Percentiles rank a stretch among this genome's conserved stretches.
Conservation (phyloP, 1,284 basidiomycete species). For the Mycena sp. region DNA sequence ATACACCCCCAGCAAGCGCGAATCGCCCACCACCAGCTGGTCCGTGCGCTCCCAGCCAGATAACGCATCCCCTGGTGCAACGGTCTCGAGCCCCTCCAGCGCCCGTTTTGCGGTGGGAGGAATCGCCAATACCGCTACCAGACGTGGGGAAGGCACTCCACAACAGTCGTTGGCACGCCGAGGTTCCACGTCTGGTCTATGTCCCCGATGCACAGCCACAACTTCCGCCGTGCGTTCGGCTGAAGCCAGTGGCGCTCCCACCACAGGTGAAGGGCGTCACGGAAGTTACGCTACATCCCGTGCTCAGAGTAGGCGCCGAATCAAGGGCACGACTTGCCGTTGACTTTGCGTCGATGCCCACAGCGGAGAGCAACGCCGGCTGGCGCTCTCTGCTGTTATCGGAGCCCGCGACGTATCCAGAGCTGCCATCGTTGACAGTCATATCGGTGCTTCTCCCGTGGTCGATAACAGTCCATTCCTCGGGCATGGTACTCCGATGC, state of each 20-base stretch:
- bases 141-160: background rate
- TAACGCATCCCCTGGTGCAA: background rate
- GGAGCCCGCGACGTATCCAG: slow-evolving; percentile 19
- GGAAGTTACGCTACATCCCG: slow-evolving; percentile 9
- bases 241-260: slow-evolving; percentile 18
- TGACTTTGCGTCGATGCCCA: background rate
- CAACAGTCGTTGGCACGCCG: background rate
- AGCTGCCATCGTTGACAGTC: slow-evolving; percentile 23
- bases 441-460: slow-evolving; percentile 15
- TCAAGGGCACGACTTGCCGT: background rate
- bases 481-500: slow-evolving; percentile 7
- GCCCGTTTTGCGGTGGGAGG: background rate
- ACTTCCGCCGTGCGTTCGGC: background rate
- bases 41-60: background rate
- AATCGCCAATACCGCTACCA: background rate
- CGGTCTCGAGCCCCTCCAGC: background rate
- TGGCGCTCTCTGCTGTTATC: background rate
- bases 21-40: background rate
- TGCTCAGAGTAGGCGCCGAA: background rate
- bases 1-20: background rate
- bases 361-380: slow-evolving; percentile 3
- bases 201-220: slow-evolving; percentile 16
- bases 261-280: slow-evolving; percentile 15
- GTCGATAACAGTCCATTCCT: slow-evolving; percentile 24
- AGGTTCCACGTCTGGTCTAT: slow-evolving; percentile 3